Conservation (phyloP, 495 filamentous ascomycete species). For the Annulohypoxylon stygium region DNA sequence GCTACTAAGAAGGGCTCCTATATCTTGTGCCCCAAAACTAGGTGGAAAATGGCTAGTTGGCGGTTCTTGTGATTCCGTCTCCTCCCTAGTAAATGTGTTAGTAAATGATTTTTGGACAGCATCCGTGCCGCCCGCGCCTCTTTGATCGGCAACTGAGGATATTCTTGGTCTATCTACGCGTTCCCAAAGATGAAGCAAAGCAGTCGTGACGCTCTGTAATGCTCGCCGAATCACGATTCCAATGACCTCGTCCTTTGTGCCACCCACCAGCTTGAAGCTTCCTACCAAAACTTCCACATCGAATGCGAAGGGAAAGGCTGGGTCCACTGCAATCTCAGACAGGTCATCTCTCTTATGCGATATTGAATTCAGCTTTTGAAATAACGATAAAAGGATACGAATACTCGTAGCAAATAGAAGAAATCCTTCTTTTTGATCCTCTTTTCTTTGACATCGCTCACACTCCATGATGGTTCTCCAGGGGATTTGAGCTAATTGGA, state of each 20-base stretch:
- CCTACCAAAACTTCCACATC: slow-evolving; percentile 6
- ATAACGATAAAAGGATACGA: not conserved
- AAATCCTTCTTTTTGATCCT: slow-evolving; percentile 4
- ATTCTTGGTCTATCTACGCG: slow-evolving; percentile 2
- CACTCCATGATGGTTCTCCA: slow-evolving; percentile 7
- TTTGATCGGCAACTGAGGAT: not conserved
- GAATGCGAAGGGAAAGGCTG: not conserved
- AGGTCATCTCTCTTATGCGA: not conserved
- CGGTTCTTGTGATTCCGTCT: not conserved
- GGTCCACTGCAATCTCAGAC: not conserved
- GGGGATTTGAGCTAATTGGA: slow-evolving; percentile 6
- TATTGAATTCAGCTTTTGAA: slow-evolving; percentile 3
- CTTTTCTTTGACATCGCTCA: not conserved
- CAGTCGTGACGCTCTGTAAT: slow-evolving; percentile 8
- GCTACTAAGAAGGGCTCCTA: slow-evolving; percentile 11
- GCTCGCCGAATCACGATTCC: not conserved
- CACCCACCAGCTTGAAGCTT: not conserved
- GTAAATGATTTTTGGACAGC: not conserved
- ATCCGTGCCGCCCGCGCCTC: not conserved
- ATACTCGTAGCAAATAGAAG: slow-evolving; percentile 13
- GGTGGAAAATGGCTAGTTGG: not conserved
- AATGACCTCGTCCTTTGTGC: slow-evolving; percentile 3
- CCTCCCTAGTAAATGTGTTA: not conserved
- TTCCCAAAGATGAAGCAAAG: slow-evolving; percentile 13
- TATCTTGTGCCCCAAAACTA: not conserved